Conservation (phyloP, 2,329 filamentous ascomycete species). For the Rhinocladiella mackenziei region DNA sequence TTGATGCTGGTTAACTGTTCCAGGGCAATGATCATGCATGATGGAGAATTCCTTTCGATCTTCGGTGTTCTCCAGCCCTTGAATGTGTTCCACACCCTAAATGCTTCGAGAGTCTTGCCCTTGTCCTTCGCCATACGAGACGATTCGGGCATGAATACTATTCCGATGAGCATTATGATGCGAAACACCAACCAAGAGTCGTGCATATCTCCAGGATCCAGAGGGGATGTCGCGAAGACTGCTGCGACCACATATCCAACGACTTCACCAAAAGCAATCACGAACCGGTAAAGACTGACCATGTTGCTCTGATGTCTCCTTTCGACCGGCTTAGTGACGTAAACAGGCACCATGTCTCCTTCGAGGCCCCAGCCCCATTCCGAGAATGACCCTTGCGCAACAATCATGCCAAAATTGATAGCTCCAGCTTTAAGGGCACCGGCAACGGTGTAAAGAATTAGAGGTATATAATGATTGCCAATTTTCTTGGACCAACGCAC, state of each 20-base stretch:
- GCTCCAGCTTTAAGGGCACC: conserved; percentile 65
- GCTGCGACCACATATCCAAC: conserved; percentile 69
- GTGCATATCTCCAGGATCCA: conserved; percentile 71
- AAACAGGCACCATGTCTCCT: conserved; percentile 69
- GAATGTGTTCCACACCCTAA: conserved; percentile 70
- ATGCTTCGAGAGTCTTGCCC: conserved; percentile 56
- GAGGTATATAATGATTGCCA: conserved; percentile 67
- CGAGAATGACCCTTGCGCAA: conserved; percentile 64
- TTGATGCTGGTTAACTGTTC: conserved; percentile 66
- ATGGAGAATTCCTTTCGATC: conserved; percentile 66
- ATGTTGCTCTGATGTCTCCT: conserved; percentile 65
- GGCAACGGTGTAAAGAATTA: conserved; percentile 66
- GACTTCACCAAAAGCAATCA: conserved; percentile 70
- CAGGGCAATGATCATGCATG: conserved; percentile 69
- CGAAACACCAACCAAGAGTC: conserved; percentile 69
- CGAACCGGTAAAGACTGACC: conserved; percentile 71
- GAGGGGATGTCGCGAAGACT: conserved; percentile 62
- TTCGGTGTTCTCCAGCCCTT: conserved; percentile 55
- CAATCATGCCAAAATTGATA: conserved; percentile 67
- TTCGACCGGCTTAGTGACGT: conserved; percentile 69
- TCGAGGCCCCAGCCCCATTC: conserved; percentile 67
- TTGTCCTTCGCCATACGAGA: conserved; percentile 70
- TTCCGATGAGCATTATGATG: conserved; percentile 58
- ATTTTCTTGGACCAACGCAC: conserved; percentile 60
- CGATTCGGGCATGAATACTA: conserved; percentile 67